Conservation (phyloP, 2,329 filamentous ascomycete genomes). For the Talaromyces albobiverticillius region DNA sequence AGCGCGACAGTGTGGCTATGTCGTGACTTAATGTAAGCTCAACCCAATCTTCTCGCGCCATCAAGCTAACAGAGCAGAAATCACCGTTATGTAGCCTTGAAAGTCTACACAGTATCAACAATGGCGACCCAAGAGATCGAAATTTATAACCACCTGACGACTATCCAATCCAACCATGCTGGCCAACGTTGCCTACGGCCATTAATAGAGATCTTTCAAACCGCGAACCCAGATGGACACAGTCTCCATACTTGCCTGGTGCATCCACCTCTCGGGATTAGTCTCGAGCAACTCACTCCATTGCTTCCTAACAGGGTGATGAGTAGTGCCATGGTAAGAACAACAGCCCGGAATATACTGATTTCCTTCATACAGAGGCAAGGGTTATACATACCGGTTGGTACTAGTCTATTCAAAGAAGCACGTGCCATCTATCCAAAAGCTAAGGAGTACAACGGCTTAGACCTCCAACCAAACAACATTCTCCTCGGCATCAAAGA, state of each 20-base stretch:
- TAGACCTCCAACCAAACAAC: constrained; percentile 48
- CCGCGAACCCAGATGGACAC: not conserved
- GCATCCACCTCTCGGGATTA: constrained; percentile 45
- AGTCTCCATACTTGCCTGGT: constrained; percentile 33
- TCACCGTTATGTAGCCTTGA: constrained; percentile 24
- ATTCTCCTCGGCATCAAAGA: constrained; percentile 44
- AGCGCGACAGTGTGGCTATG: constrained; percentile 37
- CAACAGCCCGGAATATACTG: constrained; percentile 43
- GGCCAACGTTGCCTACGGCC: constrained; percentile 24
- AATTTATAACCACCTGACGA: constrained; percentile 43
- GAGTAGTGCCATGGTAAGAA: constrained; percentile 30
- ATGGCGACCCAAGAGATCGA: constrained; percentile 30
- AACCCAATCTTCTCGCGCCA: constrained; percentile 19
- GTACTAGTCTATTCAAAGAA: not conserved
- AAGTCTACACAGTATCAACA: constrained; percentile 20
- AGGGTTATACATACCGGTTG: constrained; percentile 47
- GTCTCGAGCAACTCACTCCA: constrained; percentile 35
- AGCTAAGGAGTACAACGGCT: not conserved
- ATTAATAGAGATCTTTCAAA: constrained; percentile 3
- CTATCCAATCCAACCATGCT: constrained; percentile 22
- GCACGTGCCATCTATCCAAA: constrained; percentile 10
- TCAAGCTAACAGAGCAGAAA: not conserved
- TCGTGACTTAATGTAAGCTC: constrained; percentile 17
- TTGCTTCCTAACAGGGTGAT: constrained; percentile 30
- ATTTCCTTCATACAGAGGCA: constrained; percentile 48